Percentiles rank a stretch among this genome's conserved stretches.
phyloP scores from a whole-genome alignment of 1,284 basidiomycete species.

The Malassezia dermatis region DNA sequence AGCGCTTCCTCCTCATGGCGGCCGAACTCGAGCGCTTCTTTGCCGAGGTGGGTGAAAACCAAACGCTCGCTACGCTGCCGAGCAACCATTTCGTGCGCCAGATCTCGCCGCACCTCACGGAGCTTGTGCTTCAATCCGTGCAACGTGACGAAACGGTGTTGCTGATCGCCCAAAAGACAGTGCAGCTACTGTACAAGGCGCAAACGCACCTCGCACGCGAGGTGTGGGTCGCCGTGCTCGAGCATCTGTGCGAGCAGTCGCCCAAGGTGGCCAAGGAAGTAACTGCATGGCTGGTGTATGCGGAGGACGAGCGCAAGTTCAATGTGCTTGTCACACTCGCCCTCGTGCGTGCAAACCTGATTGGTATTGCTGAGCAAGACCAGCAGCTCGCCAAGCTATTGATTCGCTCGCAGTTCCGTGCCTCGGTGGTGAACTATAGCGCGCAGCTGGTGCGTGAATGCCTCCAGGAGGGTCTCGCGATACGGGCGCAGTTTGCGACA shows the following conservation, averaged over 20 bases:
- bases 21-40: constrained; percentile 40
- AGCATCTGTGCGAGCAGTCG: constrained; percentile 77
- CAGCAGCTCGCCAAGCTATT: constrained; percentile 82
- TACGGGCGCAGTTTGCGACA: constrained; percentile 67
- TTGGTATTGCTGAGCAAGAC: constrained; percentile 72
- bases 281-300: constrained; percentile 88
- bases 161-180: constrained; percentile 85
- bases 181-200: constrained; percentile 50
- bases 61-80: constrained; percentile 49
- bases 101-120: constrained; percentile 68
- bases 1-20: constrained; percentile 44
- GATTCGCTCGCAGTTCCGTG: constrained; percentile 58
- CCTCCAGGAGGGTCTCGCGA: constrained; percentile 60
- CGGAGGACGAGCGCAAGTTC: constrained; percentile 87
- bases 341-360: constrained; percentile 69
- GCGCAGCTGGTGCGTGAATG: constrained; percentile 77
- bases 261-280: constrained; percentile 93
- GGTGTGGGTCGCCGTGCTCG: constrained; percentile 71
- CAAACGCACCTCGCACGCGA: constrained; percentile 36
- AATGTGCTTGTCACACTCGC: constrained; percentile 88
- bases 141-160: constrained; percentile 77
- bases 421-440: constrained; percentile 69
- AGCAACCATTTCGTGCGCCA: constrained; percentile 74
- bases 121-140: constrained; percentile 64
- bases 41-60: constrained; percentile 24